Evolutionary conservation across 495 filamentous ascomycete genomes (phyloP).

Genomic region (Glonium stellatum): DNA sequence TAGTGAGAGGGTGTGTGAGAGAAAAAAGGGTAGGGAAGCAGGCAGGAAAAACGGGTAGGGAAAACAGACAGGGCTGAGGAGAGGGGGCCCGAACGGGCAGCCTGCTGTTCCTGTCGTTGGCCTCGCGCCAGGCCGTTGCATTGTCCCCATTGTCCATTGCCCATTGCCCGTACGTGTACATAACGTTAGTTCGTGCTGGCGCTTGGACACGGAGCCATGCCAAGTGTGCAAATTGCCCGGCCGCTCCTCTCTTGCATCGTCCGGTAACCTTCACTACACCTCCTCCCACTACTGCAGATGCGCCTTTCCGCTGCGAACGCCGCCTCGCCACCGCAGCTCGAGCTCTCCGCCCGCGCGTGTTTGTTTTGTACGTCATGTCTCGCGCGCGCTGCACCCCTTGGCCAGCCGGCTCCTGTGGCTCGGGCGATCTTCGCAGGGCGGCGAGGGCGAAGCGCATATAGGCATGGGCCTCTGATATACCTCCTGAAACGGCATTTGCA

Average conservation of each 20-base stretch:
- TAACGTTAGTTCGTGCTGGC: no score
- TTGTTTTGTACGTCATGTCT: constrained; percentile 22
- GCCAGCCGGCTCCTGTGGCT: constrained; percentile 24
- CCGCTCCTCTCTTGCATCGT: neutral
- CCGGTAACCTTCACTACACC: neutral
- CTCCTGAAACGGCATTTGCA: constrained; percentile 30
- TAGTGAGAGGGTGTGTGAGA: no score
- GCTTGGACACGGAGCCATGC: no score
- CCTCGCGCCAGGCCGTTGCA: neutral
- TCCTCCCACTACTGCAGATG: neutral
- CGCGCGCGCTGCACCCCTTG: neutral
- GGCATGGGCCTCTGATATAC: constrained; percentile 11
- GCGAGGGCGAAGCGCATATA: constrained; percentile 26
- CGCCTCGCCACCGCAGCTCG: constrained; percentile 1
- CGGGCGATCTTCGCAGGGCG: constrained; percentile 23
- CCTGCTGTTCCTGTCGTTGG: neutral
- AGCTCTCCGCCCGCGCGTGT: constrained; percentile 7
- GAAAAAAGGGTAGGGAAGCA: no score
- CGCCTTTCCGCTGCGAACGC: neutral
- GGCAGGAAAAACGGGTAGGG: no score
- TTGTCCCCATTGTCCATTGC: no score
- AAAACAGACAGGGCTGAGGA: no score
- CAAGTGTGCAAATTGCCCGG: neutral
- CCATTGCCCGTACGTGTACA: no score
- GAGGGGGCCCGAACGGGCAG: no score